These are phyloP conservation scores for Ustilago nuda DNA, from an alignment of 1,284 basidiomycete species.

Conservation along the genomic window DNA sequence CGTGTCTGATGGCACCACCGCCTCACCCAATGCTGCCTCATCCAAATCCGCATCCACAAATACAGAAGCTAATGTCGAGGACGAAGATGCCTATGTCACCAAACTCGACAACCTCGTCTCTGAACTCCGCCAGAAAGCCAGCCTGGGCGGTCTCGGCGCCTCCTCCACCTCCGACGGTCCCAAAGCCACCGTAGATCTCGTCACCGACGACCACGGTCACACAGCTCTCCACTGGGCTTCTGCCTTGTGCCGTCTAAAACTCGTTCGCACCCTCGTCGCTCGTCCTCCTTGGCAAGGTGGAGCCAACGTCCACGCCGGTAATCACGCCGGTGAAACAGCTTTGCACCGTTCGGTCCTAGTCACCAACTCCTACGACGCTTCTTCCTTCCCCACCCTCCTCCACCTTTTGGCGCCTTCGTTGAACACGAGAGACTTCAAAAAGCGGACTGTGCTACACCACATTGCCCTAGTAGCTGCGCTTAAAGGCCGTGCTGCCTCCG, in stretches of 20 bases:
- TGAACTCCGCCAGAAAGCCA: constrained; percentile 50
- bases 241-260: constrained; percentile 77
- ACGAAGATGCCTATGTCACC: constrained; percentile 23
- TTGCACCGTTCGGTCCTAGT: constrained; percentile 91
- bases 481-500: constrained; percentile 83
- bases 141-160: constrained; percentile 72
- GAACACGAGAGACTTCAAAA: constrained; percentile 88
- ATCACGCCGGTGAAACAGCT: constrained; percentile 93
- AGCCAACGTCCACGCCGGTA: constrained; percentile 71
- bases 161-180: constrained; percentile 80
- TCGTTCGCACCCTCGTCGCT: constrained; percentile 70
- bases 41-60: not conserved
- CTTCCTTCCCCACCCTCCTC: constrained; percentile 79
- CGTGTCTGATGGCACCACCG: constrained; percentile 4
- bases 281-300: constrained; percentile 73
- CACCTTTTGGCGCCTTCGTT: constrained; percentile 78
- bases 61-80: constrained; percentile 19
- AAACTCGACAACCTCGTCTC: constrained; percentile 48
- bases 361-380: constrained; percentile 83
- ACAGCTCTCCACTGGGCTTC: constrained; percentile 93
- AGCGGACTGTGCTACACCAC: constrained; percentile 92
- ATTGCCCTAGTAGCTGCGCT: constrained; percentile 90
- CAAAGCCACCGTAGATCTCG: constrained; percentile 74
- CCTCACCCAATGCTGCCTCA: constrained; percentile 12
- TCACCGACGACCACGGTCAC: constrained; percentile 88